phyloP scores from a whole-genome alignment of 768 basidiomycete genomes.

The Clavaria fumosa region DNA sequence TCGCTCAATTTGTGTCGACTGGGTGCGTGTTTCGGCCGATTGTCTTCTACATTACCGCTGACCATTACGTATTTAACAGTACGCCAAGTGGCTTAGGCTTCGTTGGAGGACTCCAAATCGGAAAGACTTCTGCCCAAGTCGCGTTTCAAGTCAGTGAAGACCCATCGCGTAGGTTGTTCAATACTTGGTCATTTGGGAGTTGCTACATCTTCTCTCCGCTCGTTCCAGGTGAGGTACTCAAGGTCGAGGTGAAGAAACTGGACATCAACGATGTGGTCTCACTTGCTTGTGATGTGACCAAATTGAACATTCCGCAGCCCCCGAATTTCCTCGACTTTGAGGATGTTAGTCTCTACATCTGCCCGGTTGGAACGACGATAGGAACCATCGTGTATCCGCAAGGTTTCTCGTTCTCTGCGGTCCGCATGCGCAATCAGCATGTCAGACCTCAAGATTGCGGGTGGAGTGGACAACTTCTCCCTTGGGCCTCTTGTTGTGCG shows the following conservation, averaged over 20 bases:
- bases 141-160: no score
- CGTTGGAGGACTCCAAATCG: no score
- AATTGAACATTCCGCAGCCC: constrained; percentile 3
- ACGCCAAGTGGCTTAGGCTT: no score
- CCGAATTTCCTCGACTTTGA: constrained; percentile 6
- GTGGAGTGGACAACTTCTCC: constrained; percentile 2
- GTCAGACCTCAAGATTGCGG: not conserved
- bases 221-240: constrained; percentile 4
- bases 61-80: no score
- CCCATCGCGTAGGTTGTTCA: no score
- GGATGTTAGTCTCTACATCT: constrained; percentile 5
- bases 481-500: constrained; percentile 4
- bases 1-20: no score
- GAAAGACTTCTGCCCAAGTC: no score
- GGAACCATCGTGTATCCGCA: constrained; percentile 5
- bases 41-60: no score
- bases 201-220: no score
- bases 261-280: constrained; percentile 6
- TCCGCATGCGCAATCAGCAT: not conserved
- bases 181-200: no score
- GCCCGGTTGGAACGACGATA: constrained; percentile 4
- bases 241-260: constrained; percentile 2
- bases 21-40: no score
- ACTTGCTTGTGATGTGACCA: constrained; percentile 4
- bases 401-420: constrained; percentile 3